Base-by-base conservation (phyloP, 2,329 filamentous ascomycete species). In the Monilinia vaccinii-corymbosi region DNA sequence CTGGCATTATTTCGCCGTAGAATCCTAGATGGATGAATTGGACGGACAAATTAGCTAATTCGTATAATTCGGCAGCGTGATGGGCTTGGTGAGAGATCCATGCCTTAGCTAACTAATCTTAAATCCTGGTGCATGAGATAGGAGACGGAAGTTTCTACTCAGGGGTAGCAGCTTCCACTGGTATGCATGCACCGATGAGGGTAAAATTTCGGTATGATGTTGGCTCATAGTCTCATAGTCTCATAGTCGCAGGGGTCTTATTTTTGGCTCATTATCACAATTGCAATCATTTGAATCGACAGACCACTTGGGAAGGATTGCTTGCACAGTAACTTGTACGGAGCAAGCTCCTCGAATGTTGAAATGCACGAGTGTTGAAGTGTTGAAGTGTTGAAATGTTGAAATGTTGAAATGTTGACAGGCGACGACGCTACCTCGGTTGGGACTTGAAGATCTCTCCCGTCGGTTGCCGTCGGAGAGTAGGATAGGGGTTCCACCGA, bases 71-170 rank as follows among this genome's bases (percentile, higher is more conserved):
- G 42, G 42, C 42, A 45, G 11, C 21, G 7, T 45, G 5, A 51
- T 4, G 50, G 23, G 25, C 25, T 44, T 51, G 32, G 10, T 11
- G n/a, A 28, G 25, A 40, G 49, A 51, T 51, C 34, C 34, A 32
- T 14, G 49, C 49, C 34, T 53, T 44, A 11, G 8, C 32, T 45
- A 55, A 55, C 32, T 45, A 55, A 55, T 55, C 28, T 55, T 55
- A 55, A 32, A 55, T 32, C 38, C 38, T 55, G 18, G 51, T 34
- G 28, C 51, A 55, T 10, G 45, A 55, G 38, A 44, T 55, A 55
- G 51, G 51, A 28, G n/a, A 18, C n/a, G n/a, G 25, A 44, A 23
- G 21, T 40, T 51, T 44, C 51, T 55, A 55, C 38, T 55, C 51
- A 55, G 51, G 51, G 38, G 51, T 55, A 55, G 25, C 32, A 38